Conservation (phyloP, 805 yeast genomes). For the Yamadazyma nakazawae region DNA sequence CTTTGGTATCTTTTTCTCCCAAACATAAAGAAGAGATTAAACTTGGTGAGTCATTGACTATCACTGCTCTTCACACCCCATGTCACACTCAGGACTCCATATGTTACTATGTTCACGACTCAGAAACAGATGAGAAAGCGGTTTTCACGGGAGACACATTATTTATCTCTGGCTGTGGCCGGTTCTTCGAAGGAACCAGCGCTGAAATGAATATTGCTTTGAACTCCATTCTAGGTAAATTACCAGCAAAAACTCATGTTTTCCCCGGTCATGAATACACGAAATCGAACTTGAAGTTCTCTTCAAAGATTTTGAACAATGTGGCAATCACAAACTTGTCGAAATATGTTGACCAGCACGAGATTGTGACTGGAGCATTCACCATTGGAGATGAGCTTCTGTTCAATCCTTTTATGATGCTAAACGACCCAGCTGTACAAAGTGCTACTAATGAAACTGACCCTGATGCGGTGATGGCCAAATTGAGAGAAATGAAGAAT, state of each 20-base stretch:
- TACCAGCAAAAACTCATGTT: conserved; percentile 70
- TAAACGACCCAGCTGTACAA: conserved; percentile 60
- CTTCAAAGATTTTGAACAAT: conserved; percentile 56
- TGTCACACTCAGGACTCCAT: conserved; percentile 97
- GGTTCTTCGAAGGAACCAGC: conserved; percentile 91
- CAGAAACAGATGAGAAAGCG: conserved; percentile 58
- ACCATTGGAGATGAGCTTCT: conserved; percentile 79
- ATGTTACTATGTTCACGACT: conserved; percentile 75
- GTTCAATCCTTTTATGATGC: conserved; percentile 88
- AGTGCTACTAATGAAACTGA: conserved; percentile 53
- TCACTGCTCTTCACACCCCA: conserved; percentile 89
- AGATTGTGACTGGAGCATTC: conserved; percentile 79
- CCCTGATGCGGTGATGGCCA: conserved; percentile 61
- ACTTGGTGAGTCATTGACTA: conserved; percentile 60
- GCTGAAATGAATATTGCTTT: conserved; percentile 74
- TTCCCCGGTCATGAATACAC: conserved; percentile 98
- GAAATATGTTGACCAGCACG: conserved; percentile 50
- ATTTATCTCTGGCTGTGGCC: conserved; percentile 92
- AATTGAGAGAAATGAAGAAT: conserved; percentile 76
- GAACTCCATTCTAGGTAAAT: conserved; percentile 50
- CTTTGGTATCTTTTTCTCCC: conserved; percentile 70
- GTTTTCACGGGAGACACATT: conserved; percentile 96
- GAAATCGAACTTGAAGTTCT: conserved; percentile 72
- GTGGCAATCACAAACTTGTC: conserved; percentile 56
- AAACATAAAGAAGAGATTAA: conserved; percentile 55